Percentiles rank a stretch among this genome's conserved stretches.
Conservation (phyloP, 768 basidiomycete species). For the Galerina sulciceps region DNA sequence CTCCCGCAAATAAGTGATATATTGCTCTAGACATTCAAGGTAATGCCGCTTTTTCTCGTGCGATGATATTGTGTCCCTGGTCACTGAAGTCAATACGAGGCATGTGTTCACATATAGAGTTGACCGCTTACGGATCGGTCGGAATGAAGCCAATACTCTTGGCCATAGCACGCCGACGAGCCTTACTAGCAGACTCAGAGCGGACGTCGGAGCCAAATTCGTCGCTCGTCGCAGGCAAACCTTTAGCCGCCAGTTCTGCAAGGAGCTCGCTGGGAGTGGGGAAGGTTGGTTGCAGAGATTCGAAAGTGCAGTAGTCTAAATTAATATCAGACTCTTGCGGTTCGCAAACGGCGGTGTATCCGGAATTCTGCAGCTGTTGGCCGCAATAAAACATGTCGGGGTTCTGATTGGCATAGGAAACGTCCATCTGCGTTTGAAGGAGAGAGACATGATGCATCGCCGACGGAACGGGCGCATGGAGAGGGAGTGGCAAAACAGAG, state of each 20-base stretch:
- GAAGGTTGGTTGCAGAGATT: conserved; percentile 41
- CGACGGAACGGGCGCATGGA: conserved; percentile 21
- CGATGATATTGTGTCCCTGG: conserved; percentile 73
- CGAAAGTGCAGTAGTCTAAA: conserved; percentile 1
- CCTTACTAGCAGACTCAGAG: conserved; percentile 55
- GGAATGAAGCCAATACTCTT: conserved; percentile 58
- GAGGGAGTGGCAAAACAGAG: background rate
- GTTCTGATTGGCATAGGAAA: background rate
- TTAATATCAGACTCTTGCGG: conserved; percentile 8
- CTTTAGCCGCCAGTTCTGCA: conserved; percentile 39
- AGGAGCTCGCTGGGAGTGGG: conserved; percentile 72
- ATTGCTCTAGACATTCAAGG: conserved; percentile 74
- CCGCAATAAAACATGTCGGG: background rate
- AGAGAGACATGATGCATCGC: conserved; percentile 9
- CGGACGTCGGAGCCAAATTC: conserved; percentile 15
- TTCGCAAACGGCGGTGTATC: background rate
- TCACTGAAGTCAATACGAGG: conserved; percentile 4
- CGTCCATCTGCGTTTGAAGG: background rate
- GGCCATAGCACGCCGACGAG: conserved; percentile 60
- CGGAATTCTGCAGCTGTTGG: background rate
- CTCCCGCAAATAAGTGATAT: conserved; percentile 67
- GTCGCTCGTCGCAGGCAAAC: conserved; percentile 8
- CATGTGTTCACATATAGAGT: background rate
- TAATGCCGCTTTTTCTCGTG: conserved; percentile 81
- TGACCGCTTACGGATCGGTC: conserved; percentile 60